Evolutionary conservation across 768 basidiomycete genomes (phyloP), one percentile per base, ranked within the genome.

Genomic region (Lentinus brumalis): DNA sequence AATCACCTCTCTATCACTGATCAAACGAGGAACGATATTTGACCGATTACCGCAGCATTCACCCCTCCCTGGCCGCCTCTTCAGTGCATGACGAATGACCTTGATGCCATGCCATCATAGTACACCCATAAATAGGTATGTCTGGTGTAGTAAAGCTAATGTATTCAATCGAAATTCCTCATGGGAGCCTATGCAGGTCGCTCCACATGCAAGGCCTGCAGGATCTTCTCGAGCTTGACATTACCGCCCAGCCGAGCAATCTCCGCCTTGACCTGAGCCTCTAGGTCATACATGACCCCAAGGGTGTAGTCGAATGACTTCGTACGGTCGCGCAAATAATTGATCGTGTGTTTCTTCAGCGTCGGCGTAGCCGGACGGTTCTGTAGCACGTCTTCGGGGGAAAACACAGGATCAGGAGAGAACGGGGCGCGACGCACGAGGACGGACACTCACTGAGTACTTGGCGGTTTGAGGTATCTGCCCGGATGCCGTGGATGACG

Each of bases 261-360:
- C 74, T 97, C 94, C 0, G 73, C 77, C 4, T 81, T 70, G 0
- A 88, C 86, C 71, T 94, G 91, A 11, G 66, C 69, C 64, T 92
- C 89, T 15, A 98, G 77, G 3, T 77, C 83, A 5, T 71, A 66
- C 42, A 98, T 74, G 1, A 96, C 93, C 0, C 75, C 73, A 6
- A 86, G 75, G 0, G 94, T 96, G 71, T 98, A 98, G 1, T 86
- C 88, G 67, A 98, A 97, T 0, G 94, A 95, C 49, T 84, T 81
- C 0, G 95, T 98, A 32, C 82, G 81, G 26, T 86, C 77, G 49
- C 79, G 80, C 66, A 98, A 84, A 21, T 96, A 95, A 15, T 81
- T 75, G 56, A 98, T 92, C 1, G 88, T 83, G 71, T 94, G 89
- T 2, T 75, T 74, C 72, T 98, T 98, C 42, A 94, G 80, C 0